A percentile compares a stretch with the other conserved stretches of the same genome.
Evolutionary conservation across 306 rosid genomes (phyloP).

Genomic region (Calophaca sinica): DNA sequence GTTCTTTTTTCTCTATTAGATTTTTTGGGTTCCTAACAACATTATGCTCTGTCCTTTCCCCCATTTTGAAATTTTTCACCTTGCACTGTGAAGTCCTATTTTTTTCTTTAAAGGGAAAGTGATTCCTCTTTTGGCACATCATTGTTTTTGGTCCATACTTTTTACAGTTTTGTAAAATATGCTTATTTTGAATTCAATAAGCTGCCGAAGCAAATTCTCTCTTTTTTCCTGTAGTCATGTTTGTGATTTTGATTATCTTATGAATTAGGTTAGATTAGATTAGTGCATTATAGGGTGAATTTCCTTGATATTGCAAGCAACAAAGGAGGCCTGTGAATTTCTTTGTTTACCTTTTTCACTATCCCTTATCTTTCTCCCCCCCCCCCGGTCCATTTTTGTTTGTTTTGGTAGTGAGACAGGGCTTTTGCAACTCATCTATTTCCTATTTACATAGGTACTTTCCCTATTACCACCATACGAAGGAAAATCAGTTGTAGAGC

Average conservation of each 20-base stretch:
- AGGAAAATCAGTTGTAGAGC: slow-evolving; percentile 85
- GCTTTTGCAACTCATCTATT: slow-evolving; percentile 43
- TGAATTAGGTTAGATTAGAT: slow-evolving; percentile 28
- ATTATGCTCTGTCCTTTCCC: slow-evolving; percentile 1
- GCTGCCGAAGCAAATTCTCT: neutral
- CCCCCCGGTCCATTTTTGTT: too few relatives aligned
- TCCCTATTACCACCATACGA: slow-evolving; percentile 76
- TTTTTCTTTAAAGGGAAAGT: neutral
- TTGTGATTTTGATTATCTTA: neutral
- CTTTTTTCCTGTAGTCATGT: neutral
- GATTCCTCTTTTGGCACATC: too few relatives aligned
- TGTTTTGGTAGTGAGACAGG: slow-evolving; percentile 14
- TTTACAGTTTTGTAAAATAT: too few relatives aligned
- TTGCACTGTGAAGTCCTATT: neutral
- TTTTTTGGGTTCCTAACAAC: too few relatives aligned
- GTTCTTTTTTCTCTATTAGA: too few relatives aligned
- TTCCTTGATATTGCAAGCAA: neutral
- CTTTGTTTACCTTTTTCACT: neutral
- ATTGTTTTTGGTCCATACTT: too few relatives aligned
- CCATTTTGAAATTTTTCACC: neutral
- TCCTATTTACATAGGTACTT: slow-evolving; percentile 63
- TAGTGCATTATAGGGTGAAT: neutral
- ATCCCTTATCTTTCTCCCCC: neutral
- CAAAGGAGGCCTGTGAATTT: neutral
- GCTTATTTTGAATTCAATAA: neutral